These are phyloP conservation scores for Fusarium nisikadoi DNA, from an alignment of 2,329 filamentous ascomycete genomes.

Conservation along the genomic window DNA sequence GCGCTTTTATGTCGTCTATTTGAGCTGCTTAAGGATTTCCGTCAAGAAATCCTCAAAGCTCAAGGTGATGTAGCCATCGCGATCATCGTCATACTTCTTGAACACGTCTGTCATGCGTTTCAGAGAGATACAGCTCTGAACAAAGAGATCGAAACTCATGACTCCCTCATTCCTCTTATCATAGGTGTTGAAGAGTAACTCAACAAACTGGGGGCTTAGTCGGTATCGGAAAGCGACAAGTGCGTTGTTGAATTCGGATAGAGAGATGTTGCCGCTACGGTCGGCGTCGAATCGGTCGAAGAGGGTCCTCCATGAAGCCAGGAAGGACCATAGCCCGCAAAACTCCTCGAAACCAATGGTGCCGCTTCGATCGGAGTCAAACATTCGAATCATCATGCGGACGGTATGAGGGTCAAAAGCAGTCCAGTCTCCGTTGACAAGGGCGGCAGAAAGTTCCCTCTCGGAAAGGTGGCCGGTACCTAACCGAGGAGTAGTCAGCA, in stretches of 20 bases:
- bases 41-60: conserved; percentile 85
- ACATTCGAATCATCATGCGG: conserved; percentile 99
- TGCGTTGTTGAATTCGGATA: conserved; percentile 88
- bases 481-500: conserved; percentile 43
- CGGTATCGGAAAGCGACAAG: conserved; percentile 94
- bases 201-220: conserved; percentile 84
- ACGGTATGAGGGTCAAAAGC: conserved; percentile 94
- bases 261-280: conserved; percentile 84
- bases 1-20: conserved; percentile 47
- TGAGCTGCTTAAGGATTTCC: conserved; percentile 71
- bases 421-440: conserved; percentile 97
- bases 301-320: conserved; percentile 91
- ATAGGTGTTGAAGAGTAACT: conserved; percentile 87
- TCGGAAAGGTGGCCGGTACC: conserved; percentile 86
- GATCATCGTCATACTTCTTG: conserved; percentile 97
- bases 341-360: conserved; percentile 96
- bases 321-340: conserved; percentile 94
- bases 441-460: conserved; percentile 84
- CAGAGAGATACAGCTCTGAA: conserved; percentile 94
- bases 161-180: conserved; percentile 77
- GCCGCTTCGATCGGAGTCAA: conserved; percentile 89
- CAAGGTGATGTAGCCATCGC: conserved; percentile 89
- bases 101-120: conserved; percentile 99
- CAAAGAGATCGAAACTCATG: conserved; percentile 95
- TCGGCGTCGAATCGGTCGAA: conserved; percentile 97